Percentiles rank a stretch among this genome's conserved stretches.
Conservation (phyloP, 352 stramenopile genomes). For the Globisporangium takayamanum region DNA sequence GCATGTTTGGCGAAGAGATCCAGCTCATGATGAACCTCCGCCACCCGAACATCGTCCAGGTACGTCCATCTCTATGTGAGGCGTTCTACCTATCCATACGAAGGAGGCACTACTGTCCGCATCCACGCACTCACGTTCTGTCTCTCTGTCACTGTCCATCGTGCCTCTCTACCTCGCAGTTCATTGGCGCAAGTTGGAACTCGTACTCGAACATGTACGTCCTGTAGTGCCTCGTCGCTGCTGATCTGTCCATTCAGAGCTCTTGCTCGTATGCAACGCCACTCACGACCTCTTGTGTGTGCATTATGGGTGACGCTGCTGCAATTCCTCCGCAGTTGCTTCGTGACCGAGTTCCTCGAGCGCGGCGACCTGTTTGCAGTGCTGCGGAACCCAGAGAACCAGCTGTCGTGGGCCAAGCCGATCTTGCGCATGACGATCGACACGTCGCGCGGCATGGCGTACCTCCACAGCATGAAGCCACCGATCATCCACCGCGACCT, state of each 20-base stretch:
- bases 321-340: slow-evolving; percentile 43
- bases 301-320: not conserved
- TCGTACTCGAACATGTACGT: slow-evolving; percentile 89
- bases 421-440: slow-evolving; percentile 88
- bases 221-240: not conserved
- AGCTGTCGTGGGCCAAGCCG: slow-evolving; percentile 78
- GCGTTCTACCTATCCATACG: not conserved
- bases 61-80: slow-evolving; percentile 7
- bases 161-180: slow-evolving; percentile 27
- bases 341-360: slow-evolving; percentile 85
- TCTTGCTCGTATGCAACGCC: not conserved
- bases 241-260: not conserved
- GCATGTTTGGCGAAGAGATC: slow-evolving; percentile 87
- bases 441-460: slow-evolving; percentile 93
- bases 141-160: not conserved
- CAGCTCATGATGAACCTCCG: slow-evolving; percentile 89
- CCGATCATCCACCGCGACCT: slow-evolving; percentile 98
- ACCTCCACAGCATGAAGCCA: slow-evolving; percentile 96
- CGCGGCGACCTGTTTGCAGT: slow-evolving; percentile 78
- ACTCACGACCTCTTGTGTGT: no score
- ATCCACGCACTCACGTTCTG: no score
- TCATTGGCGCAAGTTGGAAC: slow-evolving; percentile 88
- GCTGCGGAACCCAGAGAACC: slow-evolving; percentile 74
- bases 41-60: slow-evolving; percentile 84
- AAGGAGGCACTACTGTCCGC: not conserved